These are phyloP conservation scores for Geotrichum phurueaensis DNA, from an alignment of 1,139 yeast species.

Conservation along the genomic window DNA sequence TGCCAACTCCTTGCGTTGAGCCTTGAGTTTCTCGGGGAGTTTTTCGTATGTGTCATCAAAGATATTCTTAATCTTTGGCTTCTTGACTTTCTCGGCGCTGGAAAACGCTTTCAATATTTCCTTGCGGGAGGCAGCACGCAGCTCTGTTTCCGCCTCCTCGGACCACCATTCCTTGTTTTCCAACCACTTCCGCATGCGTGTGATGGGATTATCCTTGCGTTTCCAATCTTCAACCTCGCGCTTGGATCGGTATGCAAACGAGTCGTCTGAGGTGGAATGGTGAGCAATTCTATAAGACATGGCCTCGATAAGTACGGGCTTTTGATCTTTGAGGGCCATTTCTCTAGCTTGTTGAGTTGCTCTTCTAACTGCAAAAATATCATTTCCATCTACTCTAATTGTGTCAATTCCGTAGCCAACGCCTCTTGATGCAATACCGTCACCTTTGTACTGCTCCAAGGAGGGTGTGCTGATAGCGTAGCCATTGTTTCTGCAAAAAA, in stretches of 20 bases:
- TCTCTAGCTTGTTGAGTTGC: slow-evolving; percentile 32
- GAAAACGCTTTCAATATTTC: slow-evolving; percentile 30
- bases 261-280: slow-evolving; percentile 38
- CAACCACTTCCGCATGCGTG: slow-evolving; percentile 35
- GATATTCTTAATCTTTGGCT: slow-evolving; percentile 30
- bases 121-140: slow-evolving; percentile 27
- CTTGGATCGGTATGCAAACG: slow-evolving; percentile 35
- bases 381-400: slow-evolving; percentile 37
- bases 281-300: slow-evolving; percentile 38
- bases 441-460: slow-evolving; percentile 36
- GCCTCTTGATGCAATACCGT: slow-evolving; percentile 36
- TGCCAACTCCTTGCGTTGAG: slow-evolving; percentile 31
- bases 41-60: slow-evolving; percentile 30
- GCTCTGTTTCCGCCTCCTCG: slow-evolving; percentile 30
- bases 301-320: slow-evolving; percentile 36
- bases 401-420: slow-evolving; percentile 37
- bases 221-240: slow-evolving; percentile 38
- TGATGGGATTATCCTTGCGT: slow-evolving; percentile 34
- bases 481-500: slow-evolving; percentile 37
- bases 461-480: slow-evolving; percentile 37
- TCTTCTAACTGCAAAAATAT: slow-evolving; percentile 33
- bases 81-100: slow-evolving; percentile 32
- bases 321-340: slow-evolving; percentile 30
- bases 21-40: slow-evolving; percentile 26
- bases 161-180: slow-evolving; percentile 33